Base-by-base conservation (phyloP, 441 rosid genomes). In the Erodium trifolium region DNA sequence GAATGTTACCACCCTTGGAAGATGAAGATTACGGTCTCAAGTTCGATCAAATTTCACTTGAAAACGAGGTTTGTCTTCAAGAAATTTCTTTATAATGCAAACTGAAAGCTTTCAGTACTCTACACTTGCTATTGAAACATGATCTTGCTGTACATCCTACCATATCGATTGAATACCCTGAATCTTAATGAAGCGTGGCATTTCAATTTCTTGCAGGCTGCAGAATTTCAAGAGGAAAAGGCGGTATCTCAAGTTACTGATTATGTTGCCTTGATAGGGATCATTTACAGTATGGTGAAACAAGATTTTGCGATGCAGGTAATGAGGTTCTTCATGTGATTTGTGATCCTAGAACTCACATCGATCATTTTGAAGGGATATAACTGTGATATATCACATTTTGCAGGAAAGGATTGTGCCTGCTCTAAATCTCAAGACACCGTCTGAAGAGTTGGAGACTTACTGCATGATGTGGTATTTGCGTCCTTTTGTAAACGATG, bases 241-340 rank as follows among this genome's bases (percentile, higher is more conserved):
- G 66, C 73, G 18, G 63, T 69, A 55, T 65, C 59, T 34, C 63
- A 45, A 37, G 67, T 83, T 66, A 79, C 73, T 43, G 88, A 86
- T 71, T 78, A 81, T 67, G 91, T 83, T 70, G 72, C 78, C 19
- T 37, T 85, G 77, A 77, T 87, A 77, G 92, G 78, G 11, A 71
- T 82, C 55, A 75, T 93, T 74, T 91, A 82, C 76, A 79, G 77
- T 37, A 89, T 89, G 94, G 77, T 87, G 75, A 91, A 89, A 76
- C 88, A 88, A 55, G 90, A 93, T 79, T 81, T 72, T 49, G 71
- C 2, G n/a, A 91, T 91, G 98, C 98, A 89, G 95, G 97, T 86
- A 72, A 27, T 10, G 35, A 47, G 12, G 27, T 23, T 23, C 12
- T 47, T 47, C n/a, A 12, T 1, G 53, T 11, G n/a, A 47, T 47